Percentiles rank a stretch among this genome's conserved stretches.
Evolutionary conservation across 2,329 filamentous ascomycete genomes (phyloP).

Genomic region (Ceratocystis albifundus): DNA sequence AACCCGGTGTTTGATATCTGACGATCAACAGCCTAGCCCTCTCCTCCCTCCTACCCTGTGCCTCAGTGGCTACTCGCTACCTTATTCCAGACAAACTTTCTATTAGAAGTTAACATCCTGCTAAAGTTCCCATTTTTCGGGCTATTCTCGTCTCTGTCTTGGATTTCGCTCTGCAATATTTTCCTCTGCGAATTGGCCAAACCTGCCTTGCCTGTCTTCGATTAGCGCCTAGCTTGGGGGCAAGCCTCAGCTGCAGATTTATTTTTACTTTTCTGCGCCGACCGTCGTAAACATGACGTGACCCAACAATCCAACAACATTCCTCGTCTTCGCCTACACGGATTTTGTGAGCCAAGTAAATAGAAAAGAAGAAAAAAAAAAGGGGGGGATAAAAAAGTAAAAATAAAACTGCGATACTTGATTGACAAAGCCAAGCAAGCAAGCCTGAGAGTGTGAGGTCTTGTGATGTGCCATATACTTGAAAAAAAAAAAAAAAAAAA

Average conservation of each 20-base stretch:
- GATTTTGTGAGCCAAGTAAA: background rate
- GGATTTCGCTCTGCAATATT: background rate
- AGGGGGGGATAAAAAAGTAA: too few species aligned
- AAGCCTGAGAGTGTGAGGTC: background rate
- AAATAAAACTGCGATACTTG: background rate
- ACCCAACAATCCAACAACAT: background rate
- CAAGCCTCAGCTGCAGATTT: background rate
- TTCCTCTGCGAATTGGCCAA: background rate
- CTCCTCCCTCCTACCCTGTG: background rate
- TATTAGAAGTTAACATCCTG: background rate
- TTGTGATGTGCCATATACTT: background rate
- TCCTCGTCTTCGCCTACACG: background rate
- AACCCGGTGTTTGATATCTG: background rate
- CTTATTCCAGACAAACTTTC: slow-evolving; percentile 1
- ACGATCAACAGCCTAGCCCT: background rate
- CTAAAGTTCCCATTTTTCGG: background rate
- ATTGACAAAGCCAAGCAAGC: background rate
- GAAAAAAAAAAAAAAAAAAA: slow-evolving; percentile 7
- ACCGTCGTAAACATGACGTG: background rate
- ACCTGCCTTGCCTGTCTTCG: background rate
- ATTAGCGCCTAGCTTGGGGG: too few species aligned
- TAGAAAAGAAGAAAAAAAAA: too few species aligned
- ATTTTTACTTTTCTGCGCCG: background rate
- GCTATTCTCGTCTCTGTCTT: background rate
- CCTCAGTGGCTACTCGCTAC: background rate